These are phyloP conservation scores for Leucogyrophana mollusca DNA, from an alignment of 768 basidiomycete species.

Conservation along the genomic window DNA sequence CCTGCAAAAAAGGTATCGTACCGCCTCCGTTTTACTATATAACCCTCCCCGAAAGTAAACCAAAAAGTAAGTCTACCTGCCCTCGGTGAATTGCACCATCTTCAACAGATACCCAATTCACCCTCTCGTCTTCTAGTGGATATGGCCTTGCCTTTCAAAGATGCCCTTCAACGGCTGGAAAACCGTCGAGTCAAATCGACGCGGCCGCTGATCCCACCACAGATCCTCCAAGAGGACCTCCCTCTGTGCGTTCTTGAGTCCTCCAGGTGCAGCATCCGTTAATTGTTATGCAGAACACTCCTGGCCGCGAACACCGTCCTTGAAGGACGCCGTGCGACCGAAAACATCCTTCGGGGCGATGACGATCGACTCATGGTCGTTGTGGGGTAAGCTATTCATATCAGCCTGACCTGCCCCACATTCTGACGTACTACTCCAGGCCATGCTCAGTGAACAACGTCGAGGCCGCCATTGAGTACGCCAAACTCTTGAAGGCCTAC, in stretches of 20 bases:
- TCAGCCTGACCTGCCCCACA: constrained; percentile 1
- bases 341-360: constrained; percentile 77
- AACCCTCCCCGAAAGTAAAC: not conserved
- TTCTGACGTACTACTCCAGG: constrained; percentile 33
- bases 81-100: constrained; percentile 8
- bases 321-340: constrained; percentile 76
- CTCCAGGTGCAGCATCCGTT: not conserved
- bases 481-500: constrained; percentile 73
- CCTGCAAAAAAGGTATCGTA: constrained; percentile 7
- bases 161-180: constrained; percentile 78
- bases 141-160: constrained; percentile 75
- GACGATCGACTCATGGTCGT: constrained; percentile 94
- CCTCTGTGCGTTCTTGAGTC: constrained; percentile 55
- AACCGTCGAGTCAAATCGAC: constrained; percentile 86
- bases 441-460: constrained; percentile 96
- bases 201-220: constrained; percentile 89
- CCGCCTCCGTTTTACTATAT: constrained; percentile 16
- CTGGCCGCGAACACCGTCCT: constrained; percentile 85
- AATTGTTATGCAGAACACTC: constrained; percentile 53
- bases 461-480: constrained; percentile 85
- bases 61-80: constrained; percentile 19
- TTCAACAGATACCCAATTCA: constrained; percentile 16
- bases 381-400: constrained; percentile 59
- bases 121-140: constrained; percentile 38
- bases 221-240: constrained; percentile 93